Evolutionary conservation across 1,139 yeast species (phyloP).

Genomic region (Nematodospora anomalae): DNA sequence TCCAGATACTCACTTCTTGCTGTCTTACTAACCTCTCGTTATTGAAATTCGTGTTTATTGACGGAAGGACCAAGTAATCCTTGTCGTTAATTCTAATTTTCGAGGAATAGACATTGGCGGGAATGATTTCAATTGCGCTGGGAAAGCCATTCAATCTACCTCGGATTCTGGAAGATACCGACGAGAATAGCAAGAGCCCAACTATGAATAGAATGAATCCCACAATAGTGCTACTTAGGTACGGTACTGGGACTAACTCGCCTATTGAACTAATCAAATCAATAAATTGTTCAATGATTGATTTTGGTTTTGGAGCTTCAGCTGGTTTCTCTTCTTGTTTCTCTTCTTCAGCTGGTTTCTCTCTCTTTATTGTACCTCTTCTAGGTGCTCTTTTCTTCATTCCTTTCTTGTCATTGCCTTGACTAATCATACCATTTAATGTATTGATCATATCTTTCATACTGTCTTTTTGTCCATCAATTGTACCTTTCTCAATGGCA

Average conservation of each 20-base stretch:
- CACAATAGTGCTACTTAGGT: conserved; percentile 23
- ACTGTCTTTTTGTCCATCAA: conserved; percentile 83
- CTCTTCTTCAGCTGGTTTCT: conserved; percentile 14
- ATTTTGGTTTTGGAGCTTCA: conserved; percentile 12
- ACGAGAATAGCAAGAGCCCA: conserved; percentile 16
- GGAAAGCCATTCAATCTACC: neutral
- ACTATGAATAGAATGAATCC: conserved; percentile 24
- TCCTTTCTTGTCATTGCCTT: conserved; percentile 13
- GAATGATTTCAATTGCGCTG: conserved; percentile 11
- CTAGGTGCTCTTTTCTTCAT: conserved; percentile 30
- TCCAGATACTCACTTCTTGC: conserved; percentile 73
- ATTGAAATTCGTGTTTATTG: conserved; percentile 40
- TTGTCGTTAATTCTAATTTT: conserved; percentile 38
- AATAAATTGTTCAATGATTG: conserved; percentile 22
- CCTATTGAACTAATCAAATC: conserved; percentile 33
- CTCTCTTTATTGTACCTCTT: conserved; percentile 20
- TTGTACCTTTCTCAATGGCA: conserved; percentile 87
- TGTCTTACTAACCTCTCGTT: conserved; percentile 34
- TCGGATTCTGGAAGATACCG: conserved; percentile 6
- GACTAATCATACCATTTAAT: conserved; percentile 44
- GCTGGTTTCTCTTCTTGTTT: conserved; percentile 13
- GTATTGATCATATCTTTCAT: conserved; percentile 61
- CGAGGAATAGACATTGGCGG: conserved; percentile 13
- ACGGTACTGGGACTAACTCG: conserved; percentile 29
- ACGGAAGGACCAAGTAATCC: conserved; percentile 48